Evolutionary conservation across 129 eudicot species (phyloP), one percentile per base, ranked within the genome.

Genomic region (Ambrosia trifida): DNA sequence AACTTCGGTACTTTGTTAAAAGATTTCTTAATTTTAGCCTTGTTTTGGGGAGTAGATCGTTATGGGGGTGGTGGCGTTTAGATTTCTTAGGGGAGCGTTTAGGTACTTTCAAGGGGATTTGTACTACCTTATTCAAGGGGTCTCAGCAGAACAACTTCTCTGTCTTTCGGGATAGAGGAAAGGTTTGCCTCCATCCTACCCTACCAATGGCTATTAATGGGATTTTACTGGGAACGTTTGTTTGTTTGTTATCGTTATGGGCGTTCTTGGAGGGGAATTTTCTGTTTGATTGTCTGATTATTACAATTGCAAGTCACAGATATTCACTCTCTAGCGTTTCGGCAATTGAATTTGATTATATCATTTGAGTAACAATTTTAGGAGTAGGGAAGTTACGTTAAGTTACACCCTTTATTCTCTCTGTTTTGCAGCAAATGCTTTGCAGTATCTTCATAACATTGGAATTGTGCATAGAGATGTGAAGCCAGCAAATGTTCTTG

Each of bases 391-490:
- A 35, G 24, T 35, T 53, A 30, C 51, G 40, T 35, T 53, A 30
- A 69, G 40, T 35, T 35, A 53, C 4, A 10, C 36, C 40, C 13
- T 47, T 56, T n/a, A 20, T 46, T 28, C n/a, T 68, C 16, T 72
- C 51, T 72, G 36, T 69, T 60, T 86, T 70, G 78, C 96, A 94
- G 98, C 98, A 67, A 86, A 85, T 52, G 84, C 97, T 81, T 74
- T 94, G 88, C 88, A 78, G 78, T 94, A 90, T 83, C 93, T 94
- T 76, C 97, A 94, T 83, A 78, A 76, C 72, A 86, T 82, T 79
- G 99, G 97, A 74, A 84, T 94, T 77, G 76, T 94, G 69, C 99
- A 94, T 73, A 87, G 99, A 78, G 99, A 94, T 87, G 96, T 94
- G 72, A 94, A 94, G 88, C 97, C 99, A 64, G 87, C 93, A 59